Evolutionary conservation across 495 filamentous ascomycete species (phyloP), one percentile per base, ranked within the genome.

Genomic region (Penicillium alfredii): DNA sequence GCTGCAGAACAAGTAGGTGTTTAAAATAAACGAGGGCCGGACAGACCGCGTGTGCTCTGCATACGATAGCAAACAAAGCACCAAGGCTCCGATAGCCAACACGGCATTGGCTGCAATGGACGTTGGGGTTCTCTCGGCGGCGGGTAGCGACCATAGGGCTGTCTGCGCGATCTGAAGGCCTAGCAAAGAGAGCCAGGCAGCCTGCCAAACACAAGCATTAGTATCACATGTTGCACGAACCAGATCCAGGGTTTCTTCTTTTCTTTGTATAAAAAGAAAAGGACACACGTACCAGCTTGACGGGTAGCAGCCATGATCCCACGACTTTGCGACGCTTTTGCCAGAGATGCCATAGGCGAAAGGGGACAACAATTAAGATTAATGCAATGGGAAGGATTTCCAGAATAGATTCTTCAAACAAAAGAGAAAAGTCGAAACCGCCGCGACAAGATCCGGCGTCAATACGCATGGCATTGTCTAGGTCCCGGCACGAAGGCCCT

Each of bases 351-450:
- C 60, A 53, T 2, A 73, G 35, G 11, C 74, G 72, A 12, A 63
- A 53, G 8, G 73, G 68, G 13, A 59, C 49, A n/a, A 67, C 15
- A 12, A 73, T 42, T 18, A 81, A 49, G 16, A 80, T 58, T 14
- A 76, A 29, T 3, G 55, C 47, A 12, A 71, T 58, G 3, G 75
- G 75, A 4, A 74, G 50, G 6, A 77, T 58, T 6, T 63, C 59
- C 11, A 78, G 59, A 30, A 81, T 67, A 2, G 62, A 57, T 38
- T 78, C 68, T 49, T 82, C 74, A 39, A 81, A 80, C 18, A 73
- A 49, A 16, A 78, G 56, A 16, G 76, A 78, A 46, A 81, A 83
- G 35, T 84, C 78, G 49, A 83, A 74, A 31, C 58, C 60, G 35
- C 63, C 63, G 48, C 68, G 60, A 54, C 69, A 78, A 16, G 45